Conservation (phyloP, 257 asterid species). For the Ligustrum vulgare region DNA sequence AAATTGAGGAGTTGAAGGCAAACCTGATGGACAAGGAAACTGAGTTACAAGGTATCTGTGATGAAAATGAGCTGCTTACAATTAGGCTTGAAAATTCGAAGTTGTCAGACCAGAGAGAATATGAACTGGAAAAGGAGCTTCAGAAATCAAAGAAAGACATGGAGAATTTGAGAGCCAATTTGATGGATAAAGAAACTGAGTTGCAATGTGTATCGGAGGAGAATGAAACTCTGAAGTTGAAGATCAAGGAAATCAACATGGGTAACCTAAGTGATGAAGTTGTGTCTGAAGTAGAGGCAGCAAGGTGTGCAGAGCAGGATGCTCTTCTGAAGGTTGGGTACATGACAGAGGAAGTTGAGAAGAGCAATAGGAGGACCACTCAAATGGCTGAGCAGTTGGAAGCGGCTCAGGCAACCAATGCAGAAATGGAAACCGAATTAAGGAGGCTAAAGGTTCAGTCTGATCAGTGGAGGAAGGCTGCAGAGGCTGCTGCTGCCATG, state of each 20-base stretch:
- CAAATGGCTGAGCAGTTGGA: constrained; percentile 68
- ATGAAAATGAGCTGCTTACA: constrained; percentile 69
- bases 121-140: constrained; percentile 53
- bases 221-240: constrained; percentile 52
- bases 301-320: constrained; percentile 59
- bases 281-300: constrained; percentile 40
- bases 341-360: constrained; percentile 65
- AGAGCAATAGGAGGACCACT: constrained; percentile 49
- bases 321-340: constrained; percentile 54
- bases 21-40: constrained; percentile 89
- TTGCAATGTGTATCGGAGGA: constrained; percentile 43
- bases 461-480: constrained; percentile 98
- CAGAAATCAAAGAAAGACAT: constrained; percentile 34
- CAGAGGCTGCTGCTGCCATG: constrained; percentile 91
- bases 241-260: constrained; percentile 29
- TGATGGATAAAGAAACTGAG: constrained; percentile 54
- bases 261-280: constrained; percentile 28
- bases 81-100: constrained; percentile 44
- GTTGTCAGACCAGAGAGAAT: constrained; percentile 34
- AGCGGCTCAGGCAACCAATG: constrained; percentile 59
- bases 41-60: constrained; percentile 79
- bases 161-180: constrained; percentile 43
- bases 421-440: constrained; percentile 77
- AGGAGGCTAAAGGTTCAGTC: constrained; percentile 84
- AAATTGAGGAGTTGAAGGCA: constrained; percentile 78